Evolutionary conservation across 352 stramenopile genomes (phyloP), one percentile per base, ranked within the genome.

Genomic region (Phytopythium boreale): DNA sequence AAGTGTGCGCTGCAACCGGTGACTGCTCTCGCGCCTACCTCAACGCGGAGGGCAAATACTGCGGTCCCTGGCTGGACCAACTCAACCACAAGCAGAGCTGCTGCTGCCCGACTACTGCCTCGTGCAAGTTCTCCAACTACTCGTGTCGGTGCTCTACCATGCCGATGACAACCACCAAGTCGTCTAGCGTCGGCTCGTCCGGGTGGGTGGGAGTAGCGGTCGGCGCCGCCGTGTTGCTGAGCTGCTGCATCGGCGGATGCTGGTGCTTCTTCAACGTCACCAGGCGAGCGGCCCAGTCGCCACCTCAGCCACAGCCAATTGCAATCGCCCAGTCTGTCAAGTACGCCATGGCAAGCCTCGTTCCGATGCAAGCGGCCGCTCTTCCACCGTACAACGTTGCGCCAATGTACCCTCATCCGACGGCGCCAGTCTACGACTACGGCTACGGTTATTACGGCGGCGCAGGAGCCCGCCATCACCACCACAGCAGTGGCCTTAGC

Each of bases 1-100:
- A 74, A 62, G 49, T 71, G 5, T 76, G 70, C 49, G 67, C 67
- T 11, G 34, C 47, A 4, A 46, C 17, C 6, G 67, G 67, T 0
- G 57, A 76, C 26, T 76, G 70, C 52, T 67, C 51, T 15, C 70
- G 70, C 52, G 70, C 67, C 27, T 76, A 76, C 52, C 60, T 76
- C 20, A 64, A 67, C 22, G 55, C 41, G 0, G 59, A 59, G 22
- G 70, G 70, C 15, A 62, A 76, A 26, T 76, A 74, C 44, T 76
- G 70, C 36, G 70, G 70, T 27, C 73, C 73, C 19, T 76, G 70
- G 70, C 47, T 74, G 29, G 70, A 76, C 34, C 59, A 51, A 44
- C 26, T 63, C 17, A 74, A 56, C 31, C 63, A 72, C 9, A 61
- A 63, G 39, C 70, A 76, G 55, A 27, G 67, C n/a, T 76, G 70